Base-by-base conservation (phyloP, 805 yeast genomes). In the Candida arabinofermentans region DNA sequence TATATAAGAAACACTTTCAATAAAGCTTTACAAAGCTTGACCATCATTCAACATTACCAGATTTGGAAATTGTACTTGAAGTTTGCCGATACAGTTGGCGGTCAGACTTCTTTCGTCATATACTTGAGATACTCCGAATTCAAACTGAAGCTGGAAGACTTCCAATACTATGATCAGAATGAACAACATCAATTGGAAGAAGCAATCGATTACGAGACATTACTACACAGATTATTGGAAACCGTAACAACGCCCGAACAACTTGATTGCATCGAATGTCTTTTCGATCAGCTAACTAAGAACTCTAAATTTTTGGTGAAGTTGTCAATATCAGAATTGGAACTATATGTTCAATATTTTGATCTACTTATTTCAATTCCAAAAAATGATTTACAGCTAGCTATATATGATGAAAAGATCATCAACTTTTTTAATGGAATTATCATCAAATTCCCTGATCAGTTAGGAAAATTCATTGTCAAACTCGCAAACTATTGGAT, bases 21-120 rank as follows among this genome's bases (percentile, higher is more conserved):
- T 51, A 51, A 57, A 23, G 73, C 83, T 0, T 58, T 85, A 8
- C 64, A 66, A 39, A 47, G 62, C 4, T 51, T 83, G 10, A 77
- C 84, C 0, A 39, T 70, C 5, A 56, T 74, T 0, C 80, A 77
- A 42, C 88, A 81, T 57, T 70, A 71, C 4, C 48, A 65, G 23
- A 71, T 83, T 24, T 75, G 93, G 75, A 62, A 69, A 1, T 54
- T 72, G 45, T 84, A 77, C 42, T 62, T 83, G 34, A 50, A 63
- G 17, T 77, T 71, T 59, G 77, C 78, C 1, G 62, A 62, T 34
- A 38, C 46, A 1, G 62, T 70, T 18, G 73, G 72, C 3, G 82
- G 77, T 1, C 39, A 29, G 4, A 65, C 72, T 1, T 66, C 59
- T 1, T 64, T 64, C 21, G 19, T 35, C 9, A 54, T 70, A 4